phyloP scores from a whole-genome alignment of 2,329 filamentous ascomycete genomes.

The Alternaria sp. region DNA sequence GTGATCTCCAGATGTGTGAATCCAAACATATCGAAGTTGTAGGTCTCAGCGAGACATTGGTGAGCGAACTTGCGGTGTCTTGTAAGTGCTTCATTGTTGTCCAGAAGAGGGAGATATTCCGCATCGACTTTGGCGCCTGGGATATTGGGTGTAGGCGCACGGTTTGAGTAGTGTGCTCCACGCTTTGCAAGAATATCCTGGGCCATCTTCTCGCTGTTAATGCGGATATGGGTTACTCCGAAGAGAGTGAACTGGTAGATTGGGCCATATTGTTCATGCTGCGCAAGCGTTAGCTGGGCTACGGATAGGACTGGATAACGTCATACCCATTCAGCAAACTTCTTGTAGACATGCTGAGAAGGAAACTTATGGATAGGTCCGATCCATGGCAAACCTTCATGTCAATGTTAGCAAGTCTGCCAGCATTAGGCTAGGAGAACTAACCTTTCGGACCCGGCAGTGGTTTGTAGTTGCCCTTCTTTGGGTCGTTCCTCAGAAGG shows the following conservation, averaged over 20 bases:
- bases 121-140: conserved; percentile 6
- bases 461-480: conserved; percentile 4
- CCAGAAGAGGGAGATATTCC: conserved; percentile 6
- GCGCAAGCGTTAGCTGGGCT: neutral
- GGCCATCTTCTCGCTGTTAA: conserved; percentile 9
- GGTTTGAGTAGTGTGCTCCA: conserved; percentile 6
- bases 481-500: neutral
- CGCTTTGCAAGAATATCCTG: conserved; percentile 10
- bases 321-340: conserved; percentile 6
- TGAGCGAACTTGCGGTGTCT: conserved; percentile 9
- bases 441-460: conserved; percentile 6
- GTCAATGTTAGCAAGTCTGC: neutral
- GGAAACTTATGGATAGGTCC: conserved; percentile 1
- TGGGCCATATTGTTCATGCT: conserved; percentile 9
- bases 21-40: conserved; percentile 12
- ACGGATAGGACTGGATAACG: neutral
- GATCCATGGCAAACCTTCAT: conserved; percentile 9
- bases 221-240: neutral
- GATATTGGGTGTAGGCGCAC: conserved; percentile 11
- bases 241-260: conserved; percentile 11
- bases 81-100: conserved; percentile 10
- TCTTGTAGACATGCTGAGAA: conserved; percentile 7
- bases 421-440: neutral
- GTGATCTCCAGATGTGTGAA: conserved; percentile 10
- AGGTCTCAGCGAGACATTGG: conserved; percentile 6